Evolutionary conservation across 2,329 filamentous ascomycete genomes (phyloP).

Genomic region (Amphichorda felina): DNA sequence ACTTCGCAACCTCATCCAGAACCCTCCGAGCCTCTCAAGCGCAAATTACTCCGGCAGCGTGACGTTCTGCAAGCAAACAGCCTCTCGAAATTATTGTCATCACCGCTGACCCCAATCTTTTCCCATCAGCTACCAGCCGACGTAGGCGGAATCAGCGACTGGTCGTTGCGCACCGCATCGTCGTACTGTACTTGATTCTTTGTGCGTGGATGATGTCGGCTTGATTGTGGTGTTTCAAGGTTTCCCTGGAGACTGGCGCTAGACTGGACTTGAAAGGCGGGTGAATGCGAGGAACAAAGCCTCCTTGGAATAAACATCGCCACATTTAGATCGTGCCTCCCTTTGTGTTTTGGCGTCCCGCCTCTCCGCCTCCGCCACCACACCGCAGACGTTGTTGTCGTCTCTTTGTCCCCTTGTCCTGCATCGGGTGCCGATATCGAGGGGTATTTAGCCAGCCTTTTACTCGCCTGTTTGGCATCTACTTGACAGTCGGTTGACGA

Average conservation of each 20-base stretch:
- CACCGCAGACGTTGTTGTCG: not conserved
- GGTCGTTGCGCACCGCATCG: too few species aligned
- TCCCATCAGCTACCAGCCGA: not conserved
- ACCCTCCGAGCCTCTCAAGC: too few species aligned
- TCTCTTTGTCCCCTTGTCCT: not conserved
- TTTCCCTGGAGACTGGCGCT: not conserved
- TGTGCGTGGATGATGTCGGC: not conserved
- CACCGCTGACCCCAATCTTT: too few species aligned
- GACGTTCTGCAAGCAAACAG: too few species aligned
- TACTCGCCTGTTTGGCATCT: too few species aligned
- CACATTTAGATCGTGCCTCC: constrained; percentile 11
- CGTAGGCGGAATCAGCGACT: not conserved
- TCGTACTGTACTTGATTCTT: not conserved
- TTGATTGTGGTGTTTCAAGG: not conserved
- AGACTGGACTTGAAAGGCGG: not conserved
- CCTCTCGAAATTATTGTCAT: too few species aligned
- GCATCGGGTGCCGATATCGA: too few species aligned
- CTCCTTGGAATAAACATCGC: constrained; percentile 17
- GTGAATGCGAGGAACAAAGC: constrained; percentile 7
- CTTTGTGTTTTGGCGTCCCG: constrained; percentile 8
- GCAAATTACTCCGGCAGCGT: too few species aligned
- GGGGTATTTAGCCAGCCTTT: too few species aligned
- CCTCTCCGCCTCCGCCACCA: constrained; percentile 2
- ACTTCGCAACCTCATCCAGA: too few species aligned
- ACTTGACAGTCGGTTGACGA: too few species aligned